Conservation (phyloP, 2,329 filamentous ascomycete species). For the Nakataea oryzae region DNA sequence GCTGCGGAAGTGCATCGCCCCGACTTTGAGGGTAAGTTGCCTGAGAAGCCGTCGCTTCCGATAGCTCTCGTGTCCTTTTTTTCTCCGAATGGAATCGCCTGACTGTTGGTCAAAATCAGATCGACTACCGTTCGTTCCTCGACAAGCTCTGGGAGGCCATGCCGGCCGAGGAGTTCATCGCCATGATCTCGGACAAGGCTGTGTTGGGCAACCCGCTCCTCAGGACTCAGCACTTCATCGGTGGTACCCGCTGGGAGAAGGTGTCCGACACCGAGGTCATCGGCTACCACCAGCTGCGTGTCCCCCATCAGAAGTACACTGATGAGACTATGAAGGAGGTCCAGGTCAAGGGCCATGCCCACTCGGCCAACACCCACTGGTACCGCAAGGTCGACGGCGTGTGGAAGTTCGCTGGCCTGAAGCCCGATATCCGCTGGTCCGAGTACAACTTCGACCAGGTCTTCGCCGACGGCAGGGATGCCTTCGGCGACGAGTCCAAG, state of each 20-base stretch:
- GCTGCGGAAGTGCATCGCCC: slow-evolving; percentile 49
- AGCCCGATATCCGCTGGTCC: slow-evolving; percentile 41
- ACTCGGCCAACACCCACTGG: slow-evolving; percentile 44
- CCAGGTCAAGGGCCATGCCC: slow-evolving; percentile 46
- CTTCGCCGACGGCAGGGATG: slow-evolving; percentile 12
- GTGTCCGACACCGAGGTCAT: slow-evolving; percentile 44
- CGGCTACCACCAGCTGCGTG: slow-evolving; percentile 48
- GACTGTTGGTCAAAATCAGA: slow-evolving; percentile 22
- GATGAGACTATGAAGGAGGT: slow-evolving; percentile 35
- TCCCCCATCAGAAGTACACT: slow-evolving; percentile 49
- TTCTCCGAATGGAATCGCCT: neutral
- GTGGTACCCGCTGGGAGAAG: slow-evolving; percentile 45
- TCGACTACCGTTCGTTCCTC: slow-evolving; percentile 59
- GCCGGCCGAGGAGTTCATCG: slow-evolving; percentile 46
- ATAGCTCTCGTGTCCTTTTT: neutral
- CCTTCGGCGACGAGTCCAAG: slow-evolving; percentile 6
- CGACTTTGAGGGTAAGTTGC: slow-evolving; percentile 34
- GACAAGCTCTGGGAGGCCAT: slow-evolving; percentile 49
- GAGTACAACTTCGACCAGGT: slow-evolving; percentile 38
- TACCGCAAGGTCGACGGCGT: slow-evolving; percentile 44
- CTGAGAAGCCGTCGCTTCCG: neutral
- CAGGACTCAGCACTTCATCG: slow-evolving; percentile 55
- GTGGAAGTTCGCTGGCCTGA: slow-evolving; percentile 49
- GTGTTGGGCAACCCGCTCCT: slow-evolving; percentile 50
- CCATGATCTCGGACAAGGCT: slow-evolving; percentile 42